Evolutionary conservation across 208 protist species (phyloP).

Genomic region (Herpetomonas samuelpessoai): DNA sequence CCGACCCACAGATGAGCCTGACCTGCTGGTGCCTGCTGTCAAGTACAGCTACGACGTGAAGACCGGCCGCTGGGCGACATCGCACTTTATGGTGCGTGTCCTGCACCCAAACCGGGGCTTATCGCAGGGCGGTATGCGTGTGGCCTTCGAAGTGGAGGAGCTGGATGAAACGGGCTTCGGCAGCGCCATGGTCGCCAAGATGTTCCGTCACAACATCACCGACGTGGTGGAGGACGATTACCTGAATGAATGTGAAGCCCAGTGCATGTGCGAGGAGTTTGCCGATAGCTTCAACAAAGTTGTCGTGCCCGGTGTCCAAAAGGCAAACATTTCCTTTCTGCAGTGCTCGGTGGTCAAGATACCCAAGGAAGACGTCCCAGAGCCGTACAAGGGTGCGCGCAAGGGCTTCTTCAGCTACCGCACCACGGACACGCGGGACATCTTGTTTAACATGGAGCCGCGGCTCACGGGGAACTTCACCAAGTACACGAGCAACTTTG

Average conservation of each 20-base stretch:
- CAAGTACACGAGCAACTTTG: slow-evolving; percentile 74
- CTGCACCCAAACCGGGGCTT: slow-evolving; percentile 25
- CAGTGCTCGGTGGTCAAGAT: slow-evolving; percentile 44
- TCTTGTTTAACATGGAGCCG: slow-evolving; percentile 54
- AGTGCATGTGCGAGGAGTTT: slow-evolving; percentile 48
- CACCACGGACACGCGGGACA: slow-evolving; percentile 30
- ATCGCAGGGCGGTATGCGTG: slow-evolving; percentile 49
- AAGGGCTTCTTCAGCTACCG: slow-evolving; percentile 37
- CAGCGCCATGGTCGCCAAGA: slow-evolving; percentile 46
- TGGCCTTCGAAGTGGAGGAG: slow-evolving; percentile 52
- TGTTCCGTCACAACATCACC: slow-evolving; percentile 35
- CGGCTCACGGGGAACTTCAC: slow-evolving; percentile 48
- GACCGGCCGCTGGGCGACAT: slow-evolving; percentile 16
- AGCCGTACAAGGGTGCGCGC: slow-evolving; percentile 10
- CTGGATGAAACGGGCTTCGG: slow-evolving; percentile 19
- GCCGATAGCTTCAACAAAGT: slow-evolving; percentile 38
- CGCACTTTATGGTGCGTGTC: slow-evolving; percentile 24
- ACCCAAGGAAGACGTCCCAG: slow-evolving; percentile 16
- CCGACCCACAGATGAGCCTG: slow-evolving; percentile 8
- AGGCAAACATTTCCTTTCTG: slow-evolving; percentile 32
- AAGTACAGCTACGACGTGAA: slow-evolving; percentile 17
- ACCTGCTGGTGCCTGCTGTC: slow-evolving; percentile 6
- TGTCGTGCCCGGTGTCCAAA: not conserved
- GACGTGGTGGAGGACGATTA: slow-evolving; percentile 42
- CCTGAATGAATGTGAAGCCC: slow-evolving; percentile 41